Base-by-base conservation (phyloP, 1,284 basidiomycete species). In the Cutaneotrichosporon sp. region DNA sequence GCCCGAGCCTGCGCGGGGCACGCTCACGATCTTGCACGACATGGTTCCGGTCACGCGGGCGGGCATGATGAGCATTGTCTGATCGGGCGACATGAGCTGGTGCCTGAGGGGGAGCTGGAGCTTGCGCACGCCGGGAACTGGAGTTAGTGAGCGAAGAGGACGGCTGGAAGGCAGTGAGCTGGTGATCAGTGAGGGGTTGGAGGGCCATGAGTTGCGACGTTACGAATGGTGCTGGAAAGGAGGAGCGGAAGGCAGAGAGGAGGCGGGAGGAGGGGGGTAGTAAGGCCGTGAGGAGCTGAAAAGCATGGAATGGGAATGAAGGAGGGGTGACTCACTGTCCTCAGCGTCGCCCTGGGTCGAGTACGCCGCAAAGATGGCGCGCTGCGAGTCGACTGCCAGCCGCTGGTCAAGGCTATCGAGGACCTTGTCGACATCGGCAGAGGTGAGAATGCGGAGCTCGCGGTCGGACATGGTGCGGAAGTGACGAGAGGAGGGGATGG, bases 11-110 rank as follows among this genome's bases (percentile, higher is more conserved):
- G 66, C 66, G 1, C 76, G 81, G 0, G 90, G 90, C 1, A 91
- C 83, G 11, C 86, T 87, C 3, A 90, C 90, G 36, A 90, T 84
- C 78, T 93, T 92, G 66, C 89, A 82, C 7, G 74, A 74, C 2
- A 88, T 82, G 10, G 80, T 76, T 0, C 56, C 61, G 32, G 62
- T 57, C 4, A 75, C 73, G 26, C 77, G 68, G 11, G 76, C 72
- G 13, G 81, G 81, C 81, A 82, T 82, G 69, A 79, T 78, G n/a
- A 82, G 72, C 40, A 73, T 73, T 2, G 73, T 78, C 42, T 70
- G 60, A 5, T 69, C 62, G 0, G 71, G 64, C 0, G 73, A 70
- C 13, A 57, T 62, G 26, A 78, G 50, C 0, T 70, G 69, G 10
- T 73, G 70, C 21, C 80, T 68, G 18, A 70, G 73, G 1, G 80